Conservation (phyloP, 306 rosid species). For the Astragalus membranaceus region DNA sequence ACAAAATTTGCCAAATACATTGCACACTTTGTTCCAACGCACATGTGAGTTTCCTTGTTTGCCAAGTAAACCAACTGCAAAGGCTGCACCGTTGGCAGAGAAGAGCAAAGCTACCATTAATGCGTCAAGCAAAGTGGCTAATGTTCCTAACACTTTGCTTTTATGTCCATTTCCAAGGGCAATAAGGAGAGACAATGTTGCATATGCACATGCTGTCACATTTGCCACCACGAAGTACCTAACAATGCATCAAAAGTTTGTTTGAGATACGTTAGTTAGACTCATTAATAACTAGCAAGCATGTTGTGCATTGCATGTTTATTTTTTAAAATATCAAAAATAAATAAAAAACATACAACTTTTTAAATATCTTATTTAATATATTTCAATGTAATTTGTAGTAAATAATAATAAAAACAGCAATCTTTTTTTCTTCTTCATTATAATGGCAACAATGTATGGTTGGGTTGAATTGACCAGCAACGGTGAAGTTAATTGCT, state of each 20-base stretch:
- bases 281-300: too few relatives aligned
- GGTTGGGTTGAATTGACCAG: too few relatives aligned
- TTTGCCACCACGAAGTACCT: constrained; percentile 67
- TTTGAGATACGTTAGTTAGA: background rate
- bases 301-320: too few relatives aligned
- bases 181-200: constrained; percentile 36
- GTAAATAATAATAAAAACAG: too few relatives aligned
- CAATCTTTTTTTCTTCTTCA: too few relatives aligned
- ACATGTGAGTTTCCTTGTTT: constrained; percentile 60
- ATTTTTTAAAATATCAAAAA: too few relatives aligned
- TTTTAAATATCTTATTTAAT: too few relatives aligned
- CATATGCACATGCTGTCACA: constrained; percentile 48
- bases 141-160: background rate
- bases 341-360: too few relatives aligned
- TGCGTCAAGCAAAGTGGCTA: constrained; percentile 34
- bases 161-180: constrained; percentile 21
- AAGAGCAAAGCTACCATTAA: constrained; percentile 57
- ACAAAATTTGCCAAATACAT: constrained; percentile 55
- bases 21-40: constrained; percentile 66
- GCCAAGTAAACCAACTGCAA: constrained; percentile 52
- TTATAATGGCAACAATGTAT: too few relatives aligned
- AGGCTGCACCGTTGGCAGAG: constrained; percentile 55
- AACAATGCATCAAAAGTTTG: background rate
- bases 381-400: too few relatives aligned
- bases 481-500: too few relatives aligned